These are phyloP conservation scores for Auricularia auricula-judae DNA, from an alignment of 768 basidiomycete genomes.

Conservation along the genomic window DNA sequence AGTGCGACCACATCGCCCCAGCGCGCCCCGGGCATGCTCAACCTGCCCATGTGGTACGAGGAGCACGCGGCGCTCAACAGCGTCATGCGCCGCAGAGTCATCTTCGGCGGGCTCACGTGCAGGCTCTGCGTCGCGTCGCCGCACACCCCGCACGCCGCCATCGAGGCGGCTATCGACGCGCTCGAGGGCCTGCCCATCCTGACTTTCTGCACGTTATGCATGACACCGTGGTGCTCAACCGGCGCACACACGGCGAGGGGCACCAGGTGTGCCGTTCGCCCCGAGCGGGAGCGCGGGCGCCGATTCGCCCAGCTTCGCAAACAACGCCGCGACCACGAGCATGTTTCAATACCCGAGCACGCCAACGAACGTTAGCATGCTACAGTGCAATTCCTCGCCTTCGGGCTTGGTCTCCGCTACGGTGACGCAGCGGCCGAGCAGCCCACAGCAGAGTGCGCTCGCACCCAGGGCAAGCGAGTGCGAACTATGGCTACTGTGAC, in stretches of 20 bases:
- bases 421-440: slow-evolving; percentile 12
- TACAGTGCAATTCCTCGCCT: slow-evolving; percentile 76
- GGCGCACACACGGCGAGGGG: slow-evolving; percentile 12
- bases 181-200: slow-evolving; percentile 57
- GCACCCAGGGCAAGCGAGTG: slow-evolving; percentile 49
- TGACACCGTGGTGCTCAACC: slow-evolving; percentile 49
- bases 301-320: slow-evolving; percentile 60
- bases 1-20: too few relatives aligned
- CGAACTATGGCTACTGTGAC: slow-evolving; percentile 23
- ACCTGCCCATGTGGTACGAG: slow-evolving; percentile 79
- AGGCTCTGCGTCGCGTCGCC: slow-evolving; percentile 40
- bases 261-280: not conserved
- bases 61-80: slow-evolving; percentile 73
- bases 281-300: not conserved
- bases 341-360: slow-evolving; percentile 84
- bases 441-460: not conserved
- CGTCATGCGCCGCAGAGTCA: slow-evolving; percentile 79
- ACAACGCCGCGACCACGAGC: slow-evolving; percentile 62
- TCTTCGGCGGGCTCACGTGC: slow-evolving; percentile 72
- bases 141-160: slow-evolving; percentile 38
- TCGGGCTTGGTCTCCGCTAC: slow-evolving; percentile 52
- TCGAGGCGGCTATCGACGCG: slow-evolving; percentile 59
- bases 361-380: slow-evolving; percentile 64
- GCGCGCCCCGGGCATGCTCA: slow-evolving; percentile 44
- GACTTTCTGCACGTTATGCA: slow-evolving; percentile 72